Evolutionary conservation across 2,329 filamentous ascomycete genomes (phyloP).

Genomic region (Aspergillus floridensis): DNA sequence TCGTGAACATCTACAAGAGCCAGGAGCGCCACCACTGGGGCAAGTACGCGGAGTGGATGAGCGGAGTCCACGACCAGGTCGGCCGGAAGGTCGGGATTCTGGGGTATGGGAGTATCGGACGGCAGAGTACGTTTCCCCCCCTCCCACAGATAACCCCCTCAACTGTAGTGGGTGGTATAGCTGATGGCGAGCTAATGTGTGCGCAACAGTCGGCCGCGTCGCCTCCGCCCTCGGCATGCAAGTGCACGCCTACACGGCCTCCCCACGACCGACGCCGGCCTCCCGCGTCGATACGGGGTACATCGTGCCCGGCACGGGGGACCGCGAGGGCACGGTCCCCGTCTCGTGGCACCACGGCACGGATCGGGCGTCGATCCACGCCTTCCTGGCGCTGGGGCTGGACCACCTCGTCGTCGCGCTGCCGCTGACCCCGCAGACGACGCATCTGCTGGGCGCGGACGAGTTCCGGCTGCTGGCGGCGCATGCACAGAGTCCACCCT

Average conservation of each 20-base stretch:
- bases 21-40: constrained; percentile 58
- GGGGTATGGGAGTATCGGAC: constrained; percentile 62
- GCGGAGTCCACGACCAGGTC: constrained; percentile 51
- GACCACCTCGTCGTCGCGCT: constrained; percentile 58
- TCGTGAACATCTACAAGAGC: constrained; percentile 53
- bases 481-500: constrained; percentile 47
- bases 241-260: constrained; percentile 72
- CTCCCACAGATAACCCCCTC: not conserved
- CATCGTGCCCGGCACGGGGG: constrained; percentile 65
- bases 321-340: constrained; percentile 56
- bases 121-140: constrained; percentile 49
- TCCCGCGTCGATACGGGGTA: constrained; percentile 64
- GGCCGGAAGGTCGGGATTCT: constrained; percentile 59
- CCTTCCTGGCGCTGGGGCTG: constrained; percentile 55
- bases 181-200: no score
- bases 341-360: constrained; percentile 57
- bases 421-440: constrained; percentile 57
- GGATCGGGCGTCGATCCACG: constrained; percentile 50
- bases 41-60: constrained; percentile 18
- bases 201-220: constrained; percentile 51
- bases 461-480: constrained; percentile 56
- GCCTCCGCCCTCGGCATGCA: constrained; percentile 66
- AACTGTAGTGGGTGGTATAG: no score
- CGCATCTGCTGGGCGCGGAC: constrained; percentile 51
- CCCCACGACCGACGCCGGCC: constrained; percentile 64